phyloP scores from a whole-genome alignment of 75 land plant species.

The Chamaecyparis obtusa region DNA sequence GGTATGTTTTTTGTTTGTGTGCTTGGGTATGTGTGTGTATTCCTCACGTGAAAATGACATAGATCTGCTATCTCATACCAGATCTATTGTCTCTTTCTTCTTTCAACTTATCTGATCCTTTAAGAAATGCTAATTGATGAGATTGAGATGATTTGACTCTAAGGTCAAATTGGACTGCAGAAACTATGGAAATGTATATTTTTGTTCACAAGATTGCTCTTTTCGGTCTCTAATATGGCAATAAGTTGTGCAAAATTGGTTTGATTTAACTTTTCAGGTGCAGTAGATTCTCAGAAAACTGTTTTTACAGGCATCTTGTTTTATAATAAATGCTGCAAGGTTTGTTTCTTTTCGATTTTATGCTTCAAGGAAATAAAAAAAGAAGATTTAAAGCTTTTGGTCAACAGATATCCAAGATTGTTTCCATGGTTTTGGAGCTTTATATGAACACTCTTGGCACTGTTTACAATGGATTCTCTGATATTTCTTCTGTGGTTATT shows the following conservation, averaged over 20 bases:
- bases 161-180: background rate
- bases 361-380: background rate
- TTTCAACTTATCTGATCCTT: background rate
- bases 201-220: background rate
- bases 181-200: background rate
- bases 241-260: background rate
- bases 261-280: background rate
- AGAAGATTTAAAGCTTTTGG: background rate
- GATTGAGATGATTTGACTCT: background rate
- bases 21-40: background rate
- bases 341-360: background rate
- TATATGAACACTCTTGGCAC: no score
- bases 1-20: no score
- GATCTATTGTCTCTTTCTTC: conserved; percentile 2
- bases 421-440: background rate
- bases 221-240: background rate
- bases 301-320: background rate
- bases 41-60: background rate
- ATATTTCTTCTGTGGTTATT: background rate
- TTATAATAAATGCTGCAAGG: background rate
- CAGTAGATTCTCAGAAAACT: background rate
- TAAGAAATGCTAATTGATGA: background rate
- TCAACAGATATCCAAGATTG: background rate
- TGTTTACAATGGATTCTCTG: background rate
- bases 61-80: background rate